These are phyloP conservation scores for Nicotiana sylvestris DNA, from an alignment of 257 asterid species.

Conservation along the genomic window DNA sequence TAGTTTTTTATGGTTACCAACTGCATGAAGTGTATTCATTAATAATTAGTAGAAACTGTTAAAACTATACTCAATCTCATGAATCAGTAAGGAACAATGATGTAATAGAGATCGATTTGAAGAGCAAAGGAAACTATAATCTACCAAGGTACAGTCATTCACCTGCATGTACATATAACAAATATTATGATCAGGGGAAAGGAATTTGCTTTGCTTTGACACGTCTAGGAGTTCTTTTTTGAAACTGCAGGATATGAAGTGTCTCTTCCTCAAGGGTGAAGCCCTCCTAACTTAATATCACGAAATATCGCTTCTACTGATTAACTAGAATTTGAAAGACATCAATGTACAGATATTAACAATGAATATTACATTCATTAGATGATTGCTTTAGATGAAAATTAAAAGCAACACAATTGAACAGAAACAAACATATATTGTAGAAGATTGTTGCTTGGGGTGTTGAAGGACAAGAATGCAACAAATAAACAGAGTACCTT, in stretches of 20 bases:
- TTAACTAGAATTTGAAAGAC: background rate
- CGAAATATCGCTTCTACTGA: background rate
- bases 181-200: background rate
- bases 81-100: background rate
- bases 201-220: background rate
- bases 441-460: background rate
- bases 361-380: background rate
- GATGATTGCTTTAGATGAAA: too few species aligned
- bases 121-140: background rate
- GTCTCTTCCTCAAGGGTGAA: background rate
- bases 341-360: background rate
- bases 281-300: background rate
- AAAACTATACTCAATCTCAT: background rate
- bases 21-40: background rate
- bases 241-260: background rate
- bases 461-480: background rate
- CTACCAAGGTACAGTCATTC: background rate
- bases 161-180: background rate
- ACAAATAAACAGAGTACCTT: conserved; percentile 37
- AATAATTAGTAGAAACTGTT: background rate
- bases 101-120: background rate
- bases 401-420: background rate
- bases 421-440: background rate
- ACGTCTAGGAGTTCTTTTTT: background rate
- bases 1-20: background rate